These are phyloP conservation scores for Cynanchum wilfordii DNA, from an alignment of 257 asterid species.

Conservation along the genomic window DNA sequence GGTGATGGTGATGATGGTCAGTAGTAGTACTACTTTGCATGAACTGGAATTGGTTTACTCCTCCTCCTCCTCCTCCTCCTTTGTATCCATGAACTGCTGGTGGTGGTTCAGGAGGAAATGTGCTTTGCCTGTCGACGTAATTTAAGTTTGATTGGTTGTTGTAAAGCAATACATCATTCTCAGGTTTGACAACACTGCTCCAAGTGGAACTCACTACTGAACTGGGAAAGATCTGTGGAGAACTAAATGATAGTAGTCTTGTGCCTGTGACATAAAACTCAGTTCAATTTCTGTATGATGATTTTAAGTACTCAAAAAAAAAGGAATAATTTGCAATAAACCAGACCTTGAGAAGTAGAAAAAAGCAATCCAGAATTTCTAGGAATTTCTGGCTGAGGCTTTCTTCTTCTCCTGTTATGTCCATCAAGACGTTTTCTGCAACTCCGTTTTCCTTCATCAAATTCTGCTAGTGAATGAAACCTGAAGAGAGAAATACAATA, in stretches of 20 bases:
- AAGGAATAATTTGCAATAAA: neutral
- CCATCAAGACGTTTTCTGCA: constrained; percentile 93
- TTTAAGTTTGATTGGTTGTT: constrained; percentile 29
- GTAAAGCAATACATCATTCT: constrained; percentile 29
- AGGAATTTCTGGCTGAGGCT: constrained; percentile 65
- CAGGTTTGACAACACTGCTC: constrained; percentile 36
- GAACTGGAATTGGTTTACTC: constrained; percentile 38
- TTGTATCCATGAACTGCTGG: constrained; percentile 32
- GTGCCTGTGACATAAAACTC: constrained; percentile 23
- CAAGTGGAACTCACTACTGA: constrained; percentile 44
- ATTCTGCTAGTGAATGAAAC: constrained; percentile 83
- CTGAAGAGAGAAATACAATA: constrained; percentile 23
- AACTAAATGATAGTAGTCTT: constrained; percentile 46
- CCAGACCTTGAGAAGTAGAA: constrained; percentile 35
- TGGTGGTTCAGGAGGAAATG: constrained; percentile 28
- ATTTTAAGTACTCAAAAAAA: neutral
- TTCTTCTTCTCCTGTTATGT: constrained; percentile 83
- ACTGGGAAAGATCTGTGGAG: constrained; percentile 39
- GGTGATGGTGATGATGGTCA: too few species aligned
- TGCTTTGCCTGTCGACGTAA: constrained; percentile 32
- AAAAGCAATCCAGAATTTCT: constrained; percentile 37
- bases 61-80: constrained; percentile 19
- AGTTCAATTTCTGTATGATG: neutral
- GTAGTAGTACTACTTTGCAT: constrained; percentile 25
- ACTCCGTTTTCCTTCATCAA: constrained; percentile 87